Conservation (phyloP, 768 basidiomycete genomes). For the Pulveroboletus sp. region DNA sequence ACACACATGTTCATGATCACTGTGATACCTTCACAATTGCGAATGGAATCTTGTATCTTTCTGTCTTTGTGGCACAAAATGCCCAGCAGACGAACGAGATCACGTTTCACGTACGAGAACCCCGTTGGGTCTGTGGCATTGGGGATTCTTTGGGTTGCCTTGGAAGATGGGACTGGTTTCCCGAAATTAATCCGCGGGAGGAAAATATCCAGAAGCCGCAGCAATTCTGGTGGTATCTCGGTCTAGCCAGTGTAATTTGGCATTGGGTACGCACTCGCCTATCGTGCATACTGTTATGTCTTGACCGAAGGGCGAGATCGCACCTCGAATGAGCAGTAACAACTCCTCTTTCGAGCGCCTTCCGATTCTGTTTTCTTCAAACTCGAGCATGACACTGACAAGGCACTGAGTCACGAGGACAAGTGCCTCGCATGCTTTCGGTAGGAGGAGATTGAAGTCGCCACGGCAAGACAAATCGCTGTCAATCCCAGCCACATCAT, state of each 20-base stretch:
- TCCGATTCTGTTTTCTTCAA: conserved; percentile 32
- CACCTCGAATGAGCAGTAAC: conserved; percentile 44
- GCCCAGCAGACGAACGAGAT: conserved; percentile 86
- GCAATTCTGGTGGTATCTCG: conserved; percentile 58
- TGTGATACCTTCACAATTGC: conserved; percentile 70
- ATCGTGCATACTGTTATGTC: conserved; percentile 56
- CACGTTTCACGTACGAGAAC: conserved; percentile 83
- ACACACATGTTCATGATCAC: conserved; percentile 88
- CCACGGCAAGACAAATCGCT: conserved; percentile 24
- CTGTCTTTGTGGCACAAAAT: conserved; percentile 64
- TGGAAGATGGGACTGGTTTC: conserved; percentile 43
- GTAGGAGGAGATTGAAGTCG: conserved; percentile 66
- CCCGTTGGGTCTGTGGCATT: conserved; percentile 45
- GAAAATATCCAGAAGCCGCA: conserved; percentile 75
- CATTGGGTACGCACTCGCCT: conserved; percentile 39
- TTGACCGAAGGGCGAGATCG: conserved; percentile 36
- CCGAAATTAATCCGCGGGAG: conserved; percentile 84
- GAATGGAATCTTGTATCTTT: conserved; percentile 70
- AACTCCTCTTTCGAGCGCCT: conserved; percentile 14
- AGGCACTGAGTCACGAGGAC: conserved; percentile 79
- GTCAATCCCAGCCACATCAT: conserved; percentile 5
- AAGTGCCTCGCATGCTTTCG: conserved; percentile 77
- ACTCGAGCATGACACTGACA: conserved; percentile 52
- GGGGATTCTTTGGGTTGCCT: conserved; percentile 12
- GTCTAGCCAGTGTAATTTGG: conserved; percentile 1